Conservation (phyloP, 495 filamentous ascomycete genomes). For the Amniculicola lignicola region DNA sequence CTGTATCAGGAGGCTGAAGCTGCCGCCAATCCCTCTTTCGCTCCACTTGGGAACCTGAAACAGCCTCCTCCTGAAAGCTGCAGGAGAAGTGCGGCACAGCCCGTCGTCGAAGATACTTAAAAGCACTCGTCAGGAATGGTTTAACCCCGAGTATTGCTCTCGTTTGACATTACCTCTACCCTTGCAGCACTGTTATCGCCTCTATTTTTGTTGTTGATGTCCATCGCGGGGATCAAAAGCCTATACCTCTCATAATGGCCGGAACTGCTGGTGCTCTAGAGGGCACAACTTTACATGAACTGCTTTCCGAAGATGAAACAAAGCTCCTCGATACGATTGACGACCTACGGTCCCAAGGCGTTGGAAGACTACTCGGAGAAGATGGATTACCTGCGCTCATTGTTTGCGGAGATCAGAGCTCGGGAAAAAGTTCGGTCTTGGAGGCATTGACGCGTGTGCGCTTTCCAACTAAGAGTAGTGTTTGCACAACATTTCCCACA, state of each 20-base stretch:
- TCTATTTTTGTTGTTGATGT: no score
- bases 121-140: no score
- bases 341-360: constrained; percentile 20
- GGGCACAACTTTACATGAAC: constrained; percentile 10
- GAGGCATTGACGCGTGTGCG: constrained; percentile 18
- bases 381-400: constrained; percentile 16
- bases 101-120: no score
- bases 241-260: neutral
- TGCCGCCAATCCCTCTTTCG: no score
- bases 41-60: no score
- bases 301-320: constrained; percentile 9
- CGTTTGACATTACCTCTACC: no score
- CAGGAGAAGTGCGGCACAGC: no score
- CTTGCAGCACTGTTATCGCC: no score
- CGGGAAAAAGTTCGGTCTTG: constrained; percentile 26
- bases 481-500: constrained; percentile 26
- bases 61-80: no score
- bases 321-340: constrained; percentile 18
- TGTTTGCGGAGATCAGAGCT: constrained; percentile 30
- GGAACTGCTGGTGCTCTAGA: neutral
- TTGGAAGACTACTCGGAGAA: constrained; percentile 15
- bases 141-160: no score
- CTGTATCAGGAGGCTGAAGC: no score
- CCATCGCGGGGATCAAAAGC: no score
- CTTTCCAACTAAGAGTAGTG: constrained; percentile 20